phyloP scores from a whole-genome alignment of 75 land plant genomes.

The Sequoiadendron giganteum region DNA sequence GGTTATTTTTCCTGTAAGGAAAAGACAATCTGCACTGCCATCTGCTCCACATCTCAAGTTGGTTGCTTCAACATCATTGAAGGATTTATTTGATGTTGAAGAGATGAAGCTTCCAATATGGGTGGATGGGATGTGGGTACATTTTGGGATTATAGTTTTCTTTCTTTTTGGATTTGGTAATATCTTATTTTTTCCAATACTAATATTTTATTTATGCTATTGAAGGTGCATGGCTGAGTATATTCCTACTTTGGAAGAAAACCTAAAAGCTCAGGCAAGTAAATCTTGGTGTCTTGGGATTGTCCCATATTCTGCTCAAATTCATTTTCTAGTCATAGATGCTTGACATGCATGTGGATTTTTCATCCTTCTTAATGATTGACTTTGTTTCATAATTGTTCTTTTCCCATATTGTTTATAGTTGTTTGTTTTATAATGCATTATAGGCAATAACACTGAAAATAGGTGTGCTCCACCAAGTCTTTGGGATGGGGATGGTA shows the following conservation, averaged over 20 bases:
- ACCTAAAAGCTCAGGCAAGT: constrained; percentile 67
- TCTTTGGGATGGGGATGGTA: no score
- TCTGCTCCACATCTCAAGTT: constrained; percentile 77
- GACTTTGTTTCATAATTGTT: not conserved
- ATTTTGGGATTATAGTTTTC: not conserved
- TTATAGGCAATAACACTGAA: not conserved
- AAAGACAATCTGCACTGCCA: constrained; percentile 37
- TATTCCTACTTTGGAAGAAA: constrained; percentile 70
- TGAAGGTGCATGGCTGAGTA: constrained; percentile 93
- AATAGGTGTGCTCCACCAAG: not conserved
- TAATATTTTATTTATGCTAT: constrained; percentile 7
- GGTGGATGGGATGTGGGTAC: constrained; percentile 80
- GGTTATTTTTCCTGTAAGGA: constrained; percentile 74
- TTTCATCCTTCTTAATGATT: not conserved
- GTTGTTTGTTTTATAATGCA: not conserved
- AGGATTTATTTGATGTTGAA: constrained; percentile 72
- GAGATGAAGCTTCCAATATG: constrained; percentile 87
- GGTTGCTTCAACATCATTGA: constrained; percentile 58
- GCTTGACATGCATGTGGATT: not conserved
- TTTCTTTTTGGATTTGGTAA: not conserved
- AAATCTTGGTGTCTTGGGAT: constrained; percentile 2
- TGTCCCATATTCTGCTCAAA: not conserved
- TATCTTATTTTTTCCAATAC: not conserved
- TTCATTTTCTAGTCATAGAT: not conserved
- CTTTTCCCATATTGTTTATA: not conserved